A percentile compares a stretch with the other conserved stretches of the same genome.
These are phyloP conservation scores for Pyropia haitanensis DNA, from an alignment of 23 red algal species.

Conservation along the genomic window DNA sequence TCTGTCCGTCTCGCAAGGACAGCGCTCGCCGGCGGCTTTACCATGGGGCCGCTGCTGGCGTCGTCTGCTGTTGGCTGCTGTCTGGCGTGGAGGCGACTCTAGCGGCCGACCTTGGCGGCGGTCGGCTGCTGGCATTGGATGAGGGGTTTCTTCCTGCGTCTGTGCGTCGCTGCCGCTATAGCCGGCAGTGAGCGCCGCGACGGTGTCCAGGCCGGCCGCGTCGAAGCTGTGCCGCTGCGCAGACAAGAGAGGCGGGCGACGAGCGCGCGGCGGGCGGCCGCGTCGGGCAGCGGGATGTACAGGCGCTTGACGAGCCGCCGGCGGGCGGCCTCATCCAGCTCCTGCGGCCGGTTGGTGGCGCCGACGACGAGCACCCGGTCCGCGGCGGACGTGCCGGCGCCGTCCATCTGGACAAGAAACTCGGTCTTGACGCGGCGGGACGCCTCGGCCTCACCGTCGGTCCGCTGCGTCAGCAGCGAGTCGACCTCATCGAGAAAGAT, in stretches of 20 bases:
- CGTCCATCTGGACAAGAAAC: constrained; percentile 98
- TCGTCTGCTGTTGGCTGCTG: too few relatives aligned
- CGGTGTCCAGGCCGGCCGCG: constrained; percentile 20
- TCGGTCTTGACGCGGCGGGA: constrained; percentile 93
- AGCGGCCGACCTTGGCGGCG: too few relatives aligned
- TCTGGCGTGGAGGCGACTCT: too few relatives aligned
- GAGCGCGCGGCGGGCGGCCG: constrained; percentile 37
- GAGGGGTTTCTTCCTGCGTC: too few relatives aligned
- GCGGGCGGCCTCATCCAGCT: constrained; percentile 83
- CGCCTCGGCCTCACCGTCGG: constrained; percentile 68
- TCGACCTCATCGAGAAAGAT: constrained; percentile 99
- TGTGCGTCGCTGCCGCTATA: constrained; percentile 91
- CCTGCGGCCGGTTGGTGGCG: constrained; percentile 90
- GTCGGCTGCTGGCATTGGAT: too few relatives aligned
- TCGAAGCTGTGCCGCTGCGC: constrained; percentile 46
- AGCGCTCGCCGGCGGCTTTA: too few relatives aligned
- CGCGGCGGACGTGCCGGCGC: constrained; percentile 56
- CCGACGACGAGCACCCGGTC: constrained; percentile 94
- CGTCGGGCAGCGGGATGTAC: constrained; percentile 94
- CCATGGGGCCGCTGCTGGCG: too few relatives aligned
- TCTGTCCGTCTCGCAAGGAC: too few relatives aligned
- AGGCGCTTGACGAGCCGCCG: constrained; percentile 76
- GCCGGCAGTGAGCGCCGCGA: constrained; percentile 44
- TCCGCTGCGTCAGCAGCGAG: constrained; percentile 54
- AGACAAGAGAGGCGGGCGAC: constrained; percentile 29